phyloP scores from a whole-genome alignment of 2,329 filamentous ascomycete species.

The Alternaria viburni region DNA sequence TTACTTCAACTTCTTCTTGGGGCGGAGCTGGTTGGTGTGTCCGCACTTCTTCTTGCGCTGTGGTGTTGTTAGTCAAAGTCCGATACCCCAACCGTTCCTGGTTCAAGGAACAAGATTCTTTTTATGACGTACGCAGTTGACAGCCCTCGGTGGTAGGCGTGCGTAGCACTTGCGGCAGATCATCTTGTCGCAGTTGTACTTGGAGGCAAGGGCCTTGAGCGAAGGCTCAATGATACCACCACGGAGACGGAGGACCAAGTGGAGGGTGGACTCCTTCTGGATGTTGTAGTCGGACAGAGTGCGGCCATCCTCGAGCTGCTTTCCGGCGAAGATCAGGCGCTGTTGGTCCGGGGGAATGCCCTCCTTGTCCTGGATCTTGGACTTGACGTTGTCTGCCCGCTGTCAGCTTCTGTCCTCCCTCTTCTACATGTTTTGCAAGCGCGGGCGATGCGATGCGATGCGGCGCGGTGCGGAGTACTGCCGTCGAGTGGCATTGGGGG shows the following conservation, averaged over 20 bases:
- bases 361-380: conserved; percentile 99
- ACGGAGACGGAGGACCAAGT: conserved; percentile 97
- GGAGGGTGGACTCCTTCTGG: conserved; percentile 99
- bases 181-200: conserved; percentile 99
- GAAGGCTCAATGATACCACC: conserved; percentile 98
- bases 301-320: conserved; percentile 98
- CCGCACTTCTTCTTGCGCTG: conserved; percentile 93
- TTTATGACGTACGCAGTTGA: conserved; percentile 75
- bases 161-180: conserved; percentile 99
- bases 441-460: conserved; percentile 17
- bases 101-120: not conserved
- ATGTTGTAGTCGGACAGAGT: conserved; percentile 99
- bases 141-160: conserved; percentile 95
- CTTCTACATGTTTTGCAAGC: conserved; percentile 1
- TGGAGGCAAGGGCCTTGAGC: conserved; percentile 96
- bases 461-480: conserved; percentile 16
- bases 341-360: conserved; percentile 98
- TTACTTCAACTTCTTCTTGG: conserved; percentile 99
- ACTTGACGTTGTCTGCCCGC: conserved; percentile 89
- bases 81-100: not conserved
- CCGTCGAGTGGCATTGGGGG: conserved; percentile 18
- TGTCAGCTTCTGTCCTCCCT: conserved; percentile 25
- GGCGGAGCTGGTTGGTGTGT: conserved; percentile 99
- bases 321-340: conserved; percentile 97
- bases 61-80: conserved; percentile 23